Conservation (phyloP, 2,329 filamentous ascomycete genomes). For the Furcasterigmium furcatum region DNA sequence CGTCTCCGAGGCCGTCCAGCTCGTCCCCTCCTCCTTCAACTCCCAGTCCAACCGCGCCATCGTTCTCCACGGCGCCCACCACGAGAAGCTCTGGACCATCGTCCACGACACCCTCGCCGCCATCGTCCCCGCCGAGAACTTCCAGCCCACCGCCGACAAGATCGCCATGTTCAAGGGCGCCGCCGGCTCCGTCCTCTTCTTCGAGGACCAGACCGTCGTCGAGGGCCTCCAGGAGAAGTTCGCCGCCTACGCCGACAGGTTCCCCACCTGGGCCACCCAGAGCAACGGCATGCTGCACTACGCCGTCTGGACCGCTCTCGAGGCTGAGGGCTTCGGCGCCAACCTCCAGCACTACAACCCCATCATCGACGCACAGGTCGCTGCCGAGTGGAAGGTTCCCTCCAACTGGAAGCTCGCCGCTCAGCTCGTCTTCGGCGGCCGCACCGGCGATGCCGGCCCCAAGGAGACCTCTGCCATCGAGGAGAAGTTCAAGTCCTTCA, state of each 20-base stretch:
- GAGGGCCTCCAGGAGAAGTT: constrained; percentile 65
- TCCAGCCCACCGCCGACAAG: constrained; percentile 45
- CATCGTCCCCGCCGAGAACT: constrained; percentile 64
- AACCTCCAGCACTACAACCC: constrained; percentile 96
- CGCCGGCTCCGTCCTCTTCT: constrained; percentile 86
- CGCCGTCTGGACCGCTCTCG: constrained; percentile 76
- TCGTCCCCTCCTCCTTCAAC: constrained; percentile 84
- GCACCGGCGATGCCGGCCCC: constrained; percentile 50
- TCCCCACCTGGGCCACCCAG: constrained; percentile 74
- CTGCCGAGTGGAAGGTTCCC: constrained; percentile 67
- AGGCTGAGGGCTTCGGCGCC: constrained; percentile 79
- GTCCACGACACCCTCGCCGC: constrained; percentile 61
- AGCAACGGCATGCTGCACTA: constrained; percentile 80
- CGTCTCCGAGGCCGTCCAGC: constrained; percentile 58
- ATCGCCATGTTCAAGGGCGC: constrained; percentile 60
- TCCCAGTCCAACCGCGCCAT: constrained; percentile 77
- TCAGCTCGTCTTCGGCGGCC: constrained; percentile 80
- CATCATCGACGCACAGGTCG: constrained; percentile 71
- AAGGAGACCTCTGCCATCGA: constrained; percentile 65
- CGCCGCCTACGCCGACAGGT: constrained; percentile 73
- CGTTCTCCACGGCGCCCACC: constrained; percentile 76
- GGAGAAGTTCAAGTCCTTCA: constrained; percentile 64
- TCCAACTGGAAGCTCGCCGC: constrained; percentile 72
- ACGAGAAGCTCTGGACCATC: constrained; percentile 85
- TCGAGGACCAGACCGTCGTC: constrained; percentile 70